Conservation (phyloP, 2,329 filamentous ascomycete species). For the Colletotrichum filicis region DNA sequence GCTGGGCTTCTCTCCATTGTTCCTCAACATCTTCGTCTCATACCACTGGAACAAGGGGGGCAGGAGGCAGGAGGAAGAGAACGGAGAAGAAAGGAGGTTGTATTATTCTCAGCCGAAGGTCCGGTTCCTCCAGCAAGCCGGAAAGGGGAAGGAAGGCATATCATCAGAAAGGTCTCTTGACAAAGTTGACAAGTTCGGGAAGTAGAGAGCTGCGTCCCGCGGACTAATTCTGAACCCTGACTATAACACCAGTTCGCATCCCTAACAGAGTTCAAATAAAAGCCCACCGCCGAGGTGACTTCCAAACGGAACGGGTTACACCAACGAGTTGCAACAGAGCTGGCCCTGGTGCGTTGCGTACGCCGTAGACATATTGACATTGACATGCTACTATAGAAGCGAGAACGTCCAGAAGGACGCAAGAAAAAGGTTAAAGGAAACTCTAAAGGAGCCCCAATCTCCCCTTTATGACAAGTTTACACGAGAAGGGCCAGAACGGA, state of each 20-base stretch:
- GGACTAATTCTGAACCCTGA: background rate
- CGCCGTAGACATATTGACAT: background rate
- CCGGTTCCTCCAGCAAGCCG: background rate
- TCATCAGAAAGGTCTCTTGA: background rate
- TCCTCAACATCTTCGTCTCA: slow-evolving; percentile 28
- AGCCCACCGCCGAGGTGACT: background rate
- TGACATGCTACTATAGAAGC: background rate
- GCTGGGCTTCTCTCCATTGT: slow-evolving; percentile 3
- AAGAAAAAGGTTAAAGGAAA: slow-evolving; percentile 18
- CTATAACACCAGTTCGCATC: background rate
- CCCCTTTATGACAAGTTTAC: slow-evolving; percentile 10
- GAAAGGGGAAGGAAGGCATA: background rate
- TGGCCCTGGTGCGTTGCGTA: background rate
- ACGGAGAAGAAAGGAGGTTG: background rate
- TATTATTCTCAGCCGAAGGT: background rate
- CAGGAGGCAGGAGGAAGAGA: background rate
- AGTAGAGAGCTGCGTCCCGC: background rate
- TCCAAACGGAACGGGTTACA: slow-evolving; percentile 14
- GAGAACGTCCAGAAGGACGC: background rate
- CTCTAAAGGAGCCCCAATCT: slow-evolving; percentile 20
- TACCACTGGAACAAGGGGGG: background rate
- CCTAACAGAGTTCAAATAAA: slow-evolving; percentile 10
- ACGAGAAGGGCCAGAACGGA: background rate
- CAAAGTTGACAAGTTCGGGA: background rate
- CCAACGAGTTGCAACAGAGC: background rate